Base-by-base conservation (phyloP, 306 rosid species). In the Cucumis hystrix region DNA sequence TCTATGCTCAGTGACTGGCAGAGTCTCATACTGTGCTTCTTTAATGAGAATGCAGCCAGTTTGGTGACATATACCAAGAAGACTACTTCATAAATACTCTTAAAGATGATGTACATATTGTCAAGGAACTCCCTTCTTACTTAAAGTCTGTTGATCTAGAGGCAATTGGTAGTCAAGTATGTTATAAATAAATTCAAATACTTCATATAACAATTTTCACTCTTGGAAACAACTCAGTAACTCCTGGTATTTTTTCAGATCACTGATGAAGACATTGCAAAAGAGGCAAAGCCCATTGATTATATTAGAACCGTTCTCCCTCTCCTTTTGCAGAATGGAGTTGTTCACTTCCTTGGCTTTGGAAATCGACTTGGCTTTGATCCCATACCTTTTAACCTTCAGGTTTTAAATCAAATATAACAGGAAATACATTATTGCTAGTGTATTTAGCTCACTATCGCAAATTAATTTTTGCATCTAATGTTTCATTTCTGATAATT, bases 281-380 rank as follows among this genome's bases (percentile, higher is more conserved):
- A 95, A 88, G 98, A 95, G 89, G 98, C 98, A 52, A 90, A 89
- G 74, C 81, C 90, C 35, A 65, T 20, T 74, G 97, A 92, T 80
- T 92, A 90, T 55, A 81, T 85, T 10, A 86, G 79, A 84, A 79
- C 70, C 66, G 88, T 84, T 57, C 96, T 92, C 77, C 99, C 97
- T 55, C 78, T 86, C 67, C 97, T 95, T 60, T 67, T 79, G 84
- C 83, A 79, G 76, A 89, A 90, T 80, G 78, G 92, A 83, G 77
- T 95, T 59, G 93, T 89, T 84, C 97, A 90, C 86, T 87, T 95
- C 74, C 92, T 92, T 10, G 99, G 99, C 81, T 95, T 80, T 77
- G 99, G 96, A 75, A 92, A 95, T 80, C 90, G 99, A 76, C 93
- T 95, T 28, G 99, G 99, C 63, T 95, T 95, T 83, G 97, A 95